These are phyloP conservation scores for Plectosphaerella sp. DNA, from an alignment of 2,329 filamentous ascomycete species.

Conservation along the genomic window DNA sequence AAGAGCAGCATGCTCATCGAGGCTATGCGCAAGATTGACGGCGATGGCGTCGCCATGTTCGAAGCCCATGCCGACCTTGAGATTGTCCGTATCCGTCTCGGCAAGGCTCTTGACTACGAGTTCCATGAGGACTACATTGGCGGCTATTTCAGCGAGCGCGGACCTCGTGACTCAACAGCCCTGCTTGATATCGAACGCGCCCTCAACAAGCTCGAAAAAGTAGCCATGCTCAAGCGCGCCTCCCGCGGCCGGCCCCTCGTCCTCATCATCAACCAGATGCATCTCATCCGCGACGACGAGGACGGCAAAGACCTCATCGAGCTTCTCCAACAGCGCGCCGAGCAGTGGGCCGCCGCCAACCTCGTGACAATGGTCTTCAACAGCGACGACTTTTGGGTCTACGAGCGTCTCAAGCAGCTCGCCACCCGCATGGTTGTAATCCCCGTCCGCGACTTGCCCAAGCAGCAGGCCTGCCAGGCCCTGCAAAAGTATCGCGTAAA, in stretches of 20 bases:
- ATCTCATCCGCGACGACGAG: conserved; percentile 85
- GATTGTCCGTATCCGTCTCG: conserved; percentile 88
- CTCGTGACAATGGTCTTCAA: conserved; percentile 93
- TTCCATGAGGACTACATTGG: conserved; percentile 98
- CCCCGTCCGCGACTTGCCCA: conserved; percentile 77
- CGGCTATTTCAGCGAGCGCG: conserved; percentile 89
- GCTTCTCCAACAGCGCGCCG: conserved; percentile 89
- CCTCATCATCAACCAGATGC: conserved; percentile 92
- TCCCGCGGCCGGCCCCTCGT: conserved; percentile 66
- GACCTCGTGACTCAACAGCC: conserved; percentile 86
- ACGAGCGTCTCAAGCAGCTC: conserved; percentile 87
- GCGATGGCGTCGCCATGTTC: conserved; percentile 88
- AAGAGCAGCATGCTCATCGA: conserved; percentile 96
- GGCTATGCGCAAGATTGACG: conserved; percentile 89
- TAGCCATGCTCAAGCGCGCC: conserved; percentile 69
- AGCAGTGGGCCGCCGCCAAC: conserved; percentile 92
- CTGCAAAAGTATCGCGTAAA: conserved; percentile 74
- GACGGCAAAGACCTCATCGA: conserved; percentile 92
- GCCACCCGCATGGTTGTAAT: conserved; percentile 94
- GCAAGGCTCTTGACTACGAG: conserved; percentile 92
- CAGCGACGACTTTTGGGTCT: conserved; percentile 97
- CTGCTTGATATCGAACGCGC: conserved; percentile 93
- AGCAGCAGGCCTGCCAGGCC: conserved; percentile 70
- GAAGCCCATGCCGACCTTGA: conserved; percentile 94
- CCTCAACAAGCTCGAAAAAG: conserved; percentile 96